These are phyloP conservation scores for Cladosporium velox DNA, from an alignment of 2,329 filamentous ascomycete species.

Conservation along the genomic window DNA sequence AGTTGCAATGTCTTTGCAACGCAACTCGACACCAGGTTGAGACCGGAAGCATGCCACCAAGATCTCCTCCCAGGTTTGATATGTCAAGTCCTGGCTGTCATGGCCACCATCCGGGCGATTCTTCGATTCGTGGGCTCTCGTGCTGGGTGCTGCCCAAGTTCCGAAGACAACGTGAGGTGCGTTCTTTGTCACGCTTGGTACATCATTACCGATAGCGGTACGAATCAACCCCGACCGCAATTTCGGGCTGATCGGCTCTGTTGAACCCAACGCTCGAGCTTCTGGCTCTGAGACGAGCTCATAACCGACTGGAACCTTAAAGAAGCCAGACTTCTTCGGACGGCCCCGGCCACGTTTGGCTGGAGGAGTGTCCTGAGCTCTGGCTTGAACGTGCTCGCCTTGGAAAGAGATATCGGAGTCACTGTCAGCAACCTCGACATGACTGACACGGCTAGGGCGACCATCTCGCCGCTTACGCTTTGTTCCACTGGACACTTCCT, in stretches of 20 bases:
- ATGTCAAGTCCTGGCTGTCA: neutral
- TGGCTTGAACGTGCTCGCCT: neutral
- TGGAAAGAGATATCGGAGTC: conserved; percentile 8
- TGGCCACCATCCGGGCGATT: neutral
- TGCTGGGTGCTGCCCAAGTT: neutral
- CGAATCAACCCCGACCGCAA: neutral
- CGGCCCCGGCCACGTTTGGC: neutral
- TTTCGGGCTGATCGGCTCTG: neutral
- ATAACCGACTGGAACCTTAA: neutral
- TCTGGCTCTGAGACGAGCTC: neutral
- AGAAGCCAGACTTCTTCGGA: neutral
- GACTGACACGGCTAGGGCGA: neutral
- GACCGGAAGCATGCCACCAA: neutral
- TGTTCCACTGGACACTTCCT: neutral
- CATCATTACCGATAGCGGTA: neutral
- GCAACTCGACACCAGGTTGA: neutral
- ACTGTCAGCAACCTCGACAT: conserved; percentile 9
- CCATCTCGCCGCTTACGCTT: conserved; percentile 2
- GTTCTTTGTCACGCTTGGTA: neutral
- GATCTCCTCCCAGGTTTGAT: neutral
- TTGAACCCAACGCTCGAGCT: neutral
- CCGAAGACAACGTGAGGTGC: neutral
- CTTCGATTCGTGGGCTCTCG: neutral
- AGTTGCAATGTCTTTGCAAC: neutral
- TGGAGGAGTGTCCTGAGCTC: neutral